A percentile compares a stretch with the other conserved stretches of the same genome.
Evolutionary conservation across 202 grass and related monocot species (phyloP).

Genomic region (Panicum virgatum): DNA sequence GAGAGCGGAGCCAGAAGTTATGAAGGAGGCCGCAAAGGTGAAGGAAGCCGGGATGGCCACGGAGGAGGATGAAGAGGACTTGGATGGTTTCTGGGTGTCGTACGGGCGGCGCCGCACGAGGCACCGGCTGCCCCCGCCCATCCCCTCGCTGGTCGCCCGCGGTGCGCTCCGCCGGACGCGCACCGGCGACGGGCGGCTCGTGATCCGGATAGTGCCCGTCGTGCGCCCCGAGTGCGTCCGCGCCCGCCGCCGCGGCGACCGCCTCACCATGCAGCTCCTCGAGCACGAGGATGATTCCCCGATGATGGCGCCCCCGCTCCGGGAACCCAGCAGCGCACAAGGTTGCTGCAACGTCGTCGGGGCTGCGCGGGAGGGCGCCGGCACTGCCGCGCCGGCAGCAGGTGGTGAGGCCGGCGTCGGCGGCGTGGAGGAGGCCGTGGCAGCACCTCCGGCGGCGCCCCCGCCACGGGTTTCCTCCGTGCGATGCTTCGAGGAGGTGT

Average conservation of each 20-base stretch:
- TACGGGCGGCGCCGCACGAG: conserved; percentile 21
- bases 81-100: conserved; percentile 42
- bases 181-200: conserved; percentile 42
- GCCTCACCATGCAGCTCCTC: conserved; percentile 42
- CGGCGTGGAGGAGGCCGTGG: not conserved
- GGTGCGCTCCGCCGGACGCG: conserved; percentile 35
- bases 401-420: no score
- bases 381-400: not conserved
- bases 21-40: not conserved
- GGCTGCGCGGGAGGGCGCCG: not conserved
- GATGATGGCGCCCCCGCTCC: not conserved
- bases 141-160: conserved; percentile 39
- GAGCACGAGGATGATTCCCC: not conserved
- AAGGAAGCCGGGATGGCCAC: no score
- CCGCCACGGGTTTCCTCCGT: not conserved
- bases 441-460: not conserved
- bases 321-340: not conserved
- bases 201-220: conserved; percentile 40
- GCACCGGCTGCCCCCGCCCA: conserved; percentile 39
- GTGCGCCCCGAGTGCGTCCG: conserved; percentile 40
- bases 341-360: no score
- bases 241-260: conserved; percentile 15
- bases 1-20: no score
- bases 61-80: not conserved
- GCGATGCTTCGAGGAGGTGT: conserved; percentile 47